phyloP scores from a whole-genome alignment of 2,329 filamentous ascomycete genomes.

The Penicillium olsonii region DNA sequence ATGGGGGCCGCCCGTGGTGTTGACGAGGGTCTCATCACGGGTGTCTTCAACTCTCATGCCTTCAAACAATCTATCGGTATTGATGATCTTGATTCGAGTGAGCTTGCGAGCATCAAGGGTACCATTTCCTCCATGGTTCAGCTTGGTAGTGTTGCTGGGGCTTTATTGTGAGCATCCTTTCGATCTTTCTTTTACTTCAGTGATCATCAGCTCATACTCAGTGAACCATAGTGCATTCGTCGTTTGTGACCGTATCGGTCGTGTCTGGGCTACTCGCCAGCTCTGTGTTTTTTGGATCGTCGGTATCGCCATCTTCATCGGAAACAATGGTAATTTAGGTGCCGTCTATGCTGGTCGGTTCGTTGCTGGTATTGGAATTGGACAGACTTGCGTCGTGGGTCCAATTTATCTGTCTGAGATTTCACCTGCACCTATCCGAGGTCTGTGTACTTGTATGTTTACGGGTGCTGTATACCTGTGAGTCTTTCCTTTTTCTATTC shows the following conservation, averaged over 20 bases:
- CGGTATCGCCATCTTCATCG: constrained; percentile 62
- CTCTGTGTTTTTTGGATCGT: constrained; percentile 60
- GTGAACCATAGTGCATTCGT: constrained; percentile 57
- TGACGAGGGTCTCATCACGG: constrained; percentile 72
- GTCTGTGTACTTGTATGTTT: constrained; percentile 68
- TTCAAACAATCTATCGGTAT: constrained; percentile 56
- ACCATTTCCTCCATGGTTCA: constrained; percentile 78
- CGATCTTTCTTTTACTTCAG: background rate
- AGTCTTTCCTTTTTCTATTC: background rate
- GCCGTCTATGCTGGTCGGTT: constrained; percentile 67
- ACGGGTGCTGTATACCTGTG: constrained; percentile 66
- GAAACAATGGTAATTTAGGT: constrained; percentile 55
- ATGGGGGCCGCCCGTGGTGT: constrained; percentile 72
- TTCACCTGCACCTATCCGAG: constrained; percentile 66
- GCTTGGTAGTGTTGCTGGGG: constrained; percentile 68
- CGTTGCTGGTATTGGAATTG: constrained; percentile 66
- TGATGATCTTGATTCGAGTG: constrained; percentile 3
- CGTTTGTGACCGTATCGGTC: constrained; percentile 62
- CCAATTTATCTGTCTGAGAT: constrained; percentile 12
- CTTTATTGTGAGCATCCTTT: constrained; percentile 28
- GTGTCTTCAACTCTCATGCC: constrained; percentile 62
- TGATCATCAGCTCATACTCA: constrained; percentile 18
- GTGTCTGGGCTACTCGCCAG: constrained; percentile 62
- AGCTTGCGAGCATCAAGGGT: constrained; percentile 61
- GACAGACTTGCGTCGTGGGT: constrained; percentile 65